phyloP scores from a whole-genome alignment of 495 filamentous ascomycete species.

The Aspergillus cristatus region DNA sequence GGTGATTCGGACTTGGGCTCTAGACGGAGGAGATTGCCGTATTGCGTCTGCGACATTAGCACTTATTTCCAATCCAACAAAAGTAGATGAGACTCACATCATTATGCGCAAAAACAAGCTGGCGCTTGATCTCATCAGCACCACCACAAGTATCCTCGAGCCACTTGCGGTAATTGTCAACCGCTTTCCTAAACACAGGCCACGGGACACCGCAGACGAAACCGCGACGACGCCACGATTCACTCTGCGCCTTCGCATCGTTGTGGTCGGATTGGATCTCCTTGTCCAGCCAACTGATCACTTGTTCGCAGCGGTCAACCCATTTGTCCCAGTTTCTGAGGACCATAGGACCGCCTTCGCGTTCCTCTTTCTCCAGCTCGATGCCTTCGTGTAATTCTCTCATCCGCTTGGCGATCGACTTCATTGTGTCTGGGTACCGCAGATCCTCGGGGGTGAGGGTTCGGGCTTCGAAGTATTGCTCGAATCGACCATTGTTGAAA shows the following conservation, averaged over 20 bases:
- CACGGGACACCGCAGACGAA: conserved; percentile 81
- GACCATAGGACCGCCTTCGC: conserved; percentile 67
- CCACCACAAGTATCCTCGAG: conserved; percentile 64
- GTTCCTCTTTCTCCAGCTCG: conserved; percentile 70
- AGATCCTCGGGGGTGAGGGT: conserved; percentile 71
- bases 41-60: conserved; percentile 65
- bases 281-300: conserved; percentile 67
- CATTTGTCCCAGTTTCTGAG: conserved; percentile 96
- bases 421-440: conserved; percentile 70
- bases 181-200: conserved; percentile 62
- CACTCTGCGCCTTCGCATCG: conserved; percentile 22
- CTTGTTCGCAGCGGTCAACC: conserved; percentile 68
- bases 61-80: too few relatives aligned
- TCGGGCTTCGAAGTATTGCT: conserved; percentile 79
- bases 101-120: conserved; percentile 92
- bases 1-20: conserved; percentile 77
- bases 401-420: conserved; percentile 97
- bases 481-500: conserved; percentile 92
- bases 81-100: conserved; percentile 54
- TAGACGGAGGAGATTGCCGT: conserved; percentile 93
- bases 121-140: conserved; percentile 51
- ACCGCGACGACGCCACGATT: conserved; percentile 58
- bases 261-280: conserved; percentile 44
- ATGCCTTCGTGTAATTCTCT: conserved; percentile 91
- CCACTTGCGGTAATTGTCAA: conserved; percentile 71